These are phyloP conservation scores for Phanerodontia chrysosporium DNA, from an alignment of 768 basidiomycete species.

Conservation along the genomic window DNA sequence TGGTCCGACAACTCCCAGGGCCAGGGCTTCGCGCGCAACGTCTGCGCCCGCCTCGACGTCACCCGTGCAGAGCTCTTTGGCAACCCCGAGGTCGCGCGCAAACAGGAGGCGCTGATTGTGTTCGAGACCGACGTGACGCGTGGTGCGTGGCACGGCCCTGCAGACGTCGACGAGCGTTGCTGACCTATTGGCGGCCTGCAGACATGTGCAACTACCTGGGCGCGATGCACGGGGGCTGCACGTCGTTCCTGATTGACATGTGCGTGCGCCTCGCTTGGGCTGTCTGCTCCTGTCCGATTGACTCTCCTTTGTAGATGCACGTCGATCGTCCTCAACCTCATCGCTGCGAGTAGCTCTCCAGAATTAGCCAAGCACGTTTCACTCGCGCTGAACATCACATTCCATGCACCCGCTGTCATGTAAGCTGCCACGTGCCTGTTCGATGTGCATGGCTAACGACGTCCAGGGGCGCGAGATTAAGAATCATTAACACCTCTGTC, in stretches of 20 bases:
- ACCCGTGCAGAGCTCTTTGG: constrained; percentile 4
- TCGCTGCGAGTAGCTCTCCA: neutral
- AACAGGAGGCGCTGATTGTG: constrained; percentile 25
- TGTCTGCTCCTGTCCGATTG: neutral
- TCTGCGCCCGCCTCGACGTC: constrained; percentile 5
- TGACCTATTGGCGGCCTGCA: constrained; percentile 1
- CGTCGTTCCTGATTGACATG: constrained; percentile 23
- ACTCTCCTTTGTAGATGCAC: neutral
- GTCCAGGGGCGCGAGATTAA: neutral
- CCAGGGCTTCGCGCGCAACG: constrained; percentile 3
- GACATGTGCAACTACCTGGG: constrained; percentile 24
- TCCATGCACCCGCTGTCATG: constrained; percentile 1
- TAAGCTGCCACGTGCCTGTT: neutral
- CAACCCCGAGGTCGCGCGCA: constrained; percentile 27
- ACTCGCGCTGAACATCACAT: constrained; percentile 1
- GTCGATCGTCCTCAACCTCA: neutral
- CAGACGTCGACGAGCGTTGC: neutral
- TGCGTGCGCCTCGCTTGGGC: neutral
- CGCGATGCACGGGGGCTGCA: constrained; percentile 23
- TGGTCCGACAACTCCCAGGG: neutral
- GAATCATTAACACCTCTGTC: constrained; percentile 1
- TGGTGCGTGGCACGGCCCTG: constrained; percentile 18
- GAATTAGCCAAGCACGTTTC: neutral
- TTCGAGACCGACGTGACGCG: constrained; percentile 24
- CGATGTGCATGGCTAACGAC: neutral